These are phyloP conservation scores for Candida patagonica DNA, from an alignment of 805 yeast genomes.

Conservation along the genomic window DNA sequence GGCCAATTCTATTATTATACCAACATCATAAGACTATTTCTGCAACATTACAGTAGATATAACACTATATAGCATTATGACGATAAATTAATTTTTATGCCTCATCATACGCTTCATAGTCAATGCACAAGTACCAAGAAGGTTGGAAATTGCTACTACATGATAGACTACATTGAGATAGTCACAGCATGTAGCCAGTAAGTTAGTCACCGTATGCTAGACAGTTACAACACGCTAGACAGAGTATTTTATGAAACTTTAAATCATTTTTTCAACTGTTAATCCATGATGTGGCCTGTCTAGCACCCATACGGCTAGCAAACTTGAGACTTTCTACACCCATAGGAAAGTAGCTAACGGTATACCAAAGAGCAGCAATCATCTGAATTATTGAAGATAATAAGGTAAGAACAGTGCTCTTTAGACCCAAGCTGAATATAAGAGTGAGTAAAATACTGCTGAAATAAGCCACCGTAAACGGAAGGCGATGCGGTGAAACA, in stretches of 20 bases:
- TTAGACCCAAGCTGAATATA: conserved; percentile 62
- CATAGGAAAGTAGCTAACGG: conserved; percentile 89
- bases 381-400: conserved; percentile 68
- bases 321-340: conserved; percentile 70
- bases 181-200: neutral
- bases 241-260: neutral
- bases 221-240: no score
- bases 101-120: neutral
- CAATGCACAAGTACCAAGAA: neutral
- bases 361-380: conserved; percentile 81
- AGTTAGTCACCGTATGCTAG: no score
- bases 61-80: neutral
- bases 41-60: neutral
- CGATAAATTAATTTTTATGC: no score
- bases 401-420: conserved; percentile 67
- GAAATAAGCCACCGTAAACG: conserved; percentile 74
- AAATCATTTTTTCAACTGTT: conserved; percentile 13
- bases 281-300: conserved; percentile 40
- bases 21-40: neutral
- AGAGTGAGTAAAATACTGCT: conserved; percentile 72
- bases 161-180: neutral
- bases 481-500: conserved; percentile 62
- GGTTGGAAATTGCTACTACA: neutral
- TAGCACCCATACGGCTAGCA: conserved; percentile 47
- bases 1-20: neutral